These are phyloP conservation scores for Colletotrichum graminicola DNA, from an alignment of 2,329 filamentous ascomycete species.

Conservation along the genomic window DNA sequence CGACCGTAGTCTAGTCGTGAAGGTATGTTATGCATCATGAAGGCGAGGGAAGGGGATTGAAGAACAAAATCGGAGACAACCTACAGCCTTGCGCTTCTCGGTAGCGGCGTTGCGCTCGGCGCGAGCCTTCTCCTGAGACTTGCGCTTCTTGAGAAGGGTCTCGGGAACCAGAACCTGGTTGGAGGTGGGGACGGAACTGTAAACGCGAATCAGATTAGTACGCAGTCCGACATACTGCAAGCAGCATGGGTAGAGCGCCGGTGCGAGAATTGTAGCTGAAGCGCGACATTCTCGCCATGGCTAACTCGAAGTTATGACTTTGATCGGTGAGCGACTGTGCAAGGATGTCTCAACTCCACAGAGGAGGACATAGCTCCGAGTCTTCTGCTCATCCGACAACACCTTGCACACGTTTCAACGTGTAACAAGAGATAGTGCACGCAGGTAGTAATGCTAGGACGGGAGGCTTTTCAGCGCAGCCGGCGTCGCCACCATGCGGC, in stretches of 20 bases:
- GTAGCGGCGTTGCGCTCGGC: slow-evolving; percentile 84
- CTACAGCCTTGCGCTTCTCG: slow-evolving; percentile 91
- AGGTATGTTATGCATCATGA: slow-evolving; percentile 89
- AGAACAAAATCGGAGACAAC: slow-evolving; percentile 57
- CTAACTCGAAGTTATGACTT: slow-evolving; percentile 85
- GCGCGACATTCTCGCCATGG: slow-evolving; percentile 92
- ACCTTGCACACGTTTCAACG: slow-evolving; percentile 63
- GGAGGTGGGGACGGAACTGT: slow-evolving; percentile 89
- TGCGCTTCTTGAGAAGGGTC: slow-evolving; percentile 99
- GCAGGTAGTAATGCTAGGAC: slow-evolving; percentile 51
- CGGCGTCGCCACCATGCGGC: slow-evolving; percentile 61
- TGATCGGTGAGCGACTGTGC: slow-evolving; percentile 76
- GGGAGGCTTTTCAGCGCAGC: slow-evolving; percentile 48
- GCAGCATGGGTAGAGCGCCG: slow-evolving; percentile 77
- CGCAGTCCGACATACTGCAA: slow-evolving; percentile 74
- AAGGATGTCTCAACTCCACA: slow-evolving; percentile 39
- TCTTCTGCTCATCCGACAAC: slow-evolving; percentile 79
- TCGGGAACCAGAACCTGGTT: slow-evolving; percentile 98
- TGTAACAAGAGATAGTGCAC: slow-evolving; percentile 66
- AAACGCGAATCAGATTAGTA: slow-evolving; percentile 78
- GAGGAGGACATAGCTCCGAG: background rate
- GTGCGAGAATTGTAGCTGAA: slow-evolving; percentile 93
- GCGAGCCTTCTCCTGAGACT: slow-evolving; percentile 99
- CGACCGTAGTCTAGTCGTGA: slow-evolving; percentile 94
- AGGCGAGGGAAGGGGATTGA: slow-evolving; percentile 43